A percentile compares a stretch with the other conserved stretches of the same genome.
Conservation (phyloP, 768 basidiomycete species). For the Baorangia bicolor region DNA sequence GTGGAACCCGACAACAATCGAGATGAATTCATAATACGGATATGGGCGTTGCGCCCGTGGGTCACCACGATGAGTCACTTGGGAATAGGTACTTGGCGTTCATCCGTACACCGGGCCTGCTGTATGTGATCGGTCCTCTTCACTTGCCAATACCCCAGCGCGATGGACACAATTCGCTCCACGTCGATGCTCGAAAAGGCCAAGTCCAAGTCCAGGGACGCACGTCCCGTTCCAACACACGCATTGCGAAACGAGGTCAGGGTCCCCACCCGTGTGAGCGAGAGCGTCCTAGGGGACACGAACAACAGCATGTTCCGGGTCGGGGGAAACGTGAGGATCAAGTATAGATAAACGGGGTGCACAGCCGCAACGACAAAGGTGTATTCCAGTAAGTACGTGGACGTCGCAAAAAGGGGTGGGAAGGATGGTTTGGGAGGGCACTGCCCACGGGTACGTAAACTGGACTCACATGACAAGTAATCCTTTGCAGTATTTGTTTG, state of each 20-base stretch:
- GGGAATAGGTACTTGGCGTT: not conserved
- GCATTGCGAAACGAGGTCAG: conserved; percentile 14
- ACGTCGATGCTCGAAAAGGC: not conserved
- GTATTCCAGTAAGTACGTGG: too few species aligned
- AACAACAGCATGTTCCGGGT: conserved; percentile 10
- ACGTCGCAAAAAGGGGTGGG: conserved; percentile 11
- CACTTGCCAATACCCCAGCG: not conserved
- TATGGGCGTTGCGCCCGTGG: not conserved
- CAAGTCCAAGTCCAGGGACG: conserved; percentile 1
- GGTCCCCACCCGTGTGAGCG: conserved; percentile 16
- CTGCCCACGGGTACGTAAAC: conserved; percentile 12
- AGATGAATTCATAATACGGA: conserved; percentile 8
- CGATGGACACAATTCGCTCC: not conserved
- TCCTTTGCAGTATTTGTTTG: not conserved
- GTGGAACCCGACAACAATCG: not conserved
- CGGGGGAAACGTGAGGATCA: not conserved
- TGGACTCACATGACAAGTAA: not conserved
- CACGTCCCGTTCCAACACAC: conserved; percentile 3
- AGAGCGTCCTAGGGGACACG: not conserved
- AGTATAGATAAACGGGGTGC: conserved; percentile 2
- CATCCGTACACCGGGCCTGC: not conserved
- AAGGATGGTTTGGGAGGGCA: not conserved
- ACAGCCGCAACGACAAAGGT: conserved; percentile 1
- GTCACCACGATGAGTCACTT: not conserved
- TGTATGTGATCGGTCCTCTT: not conserved